These are phyloP conservation scores for Candida koratica DNA, from an alignment of 805 yeast genomes.

Conservation along the genomic window DNA sequence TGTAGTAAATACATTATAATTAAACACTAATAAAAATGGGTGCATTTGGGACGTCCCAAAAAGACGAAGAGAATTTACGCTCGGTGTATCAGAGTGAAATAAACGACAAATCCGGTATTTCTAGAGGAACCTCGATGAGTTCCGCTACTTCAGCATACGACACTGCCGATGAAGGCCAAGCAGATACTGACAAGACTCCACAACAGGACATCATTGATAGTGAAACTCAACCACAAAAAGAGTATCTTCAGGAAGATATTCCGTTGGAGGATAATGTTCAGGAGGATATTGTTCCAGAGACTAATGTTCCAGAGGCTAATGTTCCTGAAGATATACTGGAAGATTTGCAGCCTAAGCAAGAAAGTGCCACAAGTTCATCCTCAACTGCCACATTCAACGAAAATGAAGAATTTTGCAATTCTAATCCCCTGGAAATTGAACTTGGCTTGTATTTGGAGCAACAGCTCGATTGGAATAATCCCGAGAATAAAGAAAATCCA, in stretches of 20 bases:
- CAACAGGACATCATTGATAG: constrained; percentile 9
- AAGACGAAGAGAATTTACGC: constrained; percentile 20
- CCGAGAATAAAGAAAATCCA: constrained; percentile 61
- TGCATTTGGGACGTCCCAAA: constrained; percentile 30
- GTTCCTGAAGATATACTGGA: constrained; percentile 1
- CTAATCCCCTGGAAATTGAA: not conserved
- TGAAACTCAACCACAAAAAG: not conserved
- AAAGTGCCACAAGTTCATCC: not conserved
- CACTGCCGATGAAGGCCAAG: constrained; percentile 27
- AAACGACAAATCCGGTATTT: constrained; percentile 3
- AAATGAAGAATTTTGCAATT: not conserved
- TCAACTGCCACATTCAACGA: not conserved
- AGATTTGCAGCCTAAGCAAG: not conserved
- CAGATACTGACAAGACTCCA: not conserved
- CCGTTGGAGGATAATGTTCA: not conserved
- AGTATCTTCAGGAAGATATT: not conserved
- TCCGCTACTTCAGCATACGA: constrained; percentile 31
- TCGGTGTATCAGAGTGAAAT: constrained; percentile 4
- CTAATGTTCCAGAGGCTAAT: not conserved
- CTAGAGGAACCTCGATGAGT: constrained; percentile 1
- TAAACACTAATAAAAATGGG: too few species aligned
- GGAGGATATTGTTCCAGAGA: not conserved
- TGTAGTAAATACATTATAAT: too few species aligned
- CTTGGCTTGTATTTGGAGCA: too few species aligned
- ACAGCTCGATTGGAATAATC: constrained; percentile 54